A percentile compares a stretch with the other conserved stretches of the same genome.
These are phyloP conservation scores for Coemansia sp. DNA, from an alignment of 192 early-diverging fungal genomes.

Conservation along the genomic window DNA sequence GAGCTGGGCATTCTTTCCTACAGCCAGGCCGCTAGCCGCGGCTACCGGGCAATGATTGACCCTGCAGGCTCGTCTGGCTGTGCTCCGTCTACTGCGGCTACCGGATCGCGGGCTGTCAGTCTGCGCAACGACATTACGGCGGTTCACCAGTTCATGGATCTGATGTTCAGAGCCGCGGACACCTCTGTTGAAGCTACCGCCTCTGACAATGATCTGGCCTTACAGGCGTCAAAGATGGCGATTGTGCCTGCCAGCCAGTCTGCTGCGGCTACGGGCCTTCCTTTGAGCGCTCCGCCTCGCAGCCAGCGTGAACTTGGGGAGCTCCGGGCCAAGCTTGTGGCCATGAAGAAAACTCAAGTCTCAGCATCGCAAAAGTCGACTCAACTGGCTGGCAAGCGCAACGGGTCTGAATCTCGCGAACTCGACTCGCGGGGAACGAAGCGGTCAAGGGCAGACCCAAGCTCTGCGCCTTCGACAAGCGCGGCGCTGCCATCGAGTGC, in stretches of 20 bases:
- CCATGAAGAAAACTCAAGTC: slow-evolving; percentile 25
- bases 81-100: background rate
- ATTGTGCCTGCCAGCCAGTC: background rate
- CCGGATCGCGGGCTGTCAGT: background rate
- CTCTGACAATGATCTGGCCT: background rate
- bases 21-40: background rate
- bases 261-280: background rate
- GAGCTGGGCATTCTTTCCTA: slow-evolving; percentile 12
- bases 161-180: background rate
- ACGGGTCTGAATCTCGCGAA: background rate
- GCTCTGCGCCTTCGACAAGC: background rate
- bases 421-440: background rate
- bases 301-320: background rate
- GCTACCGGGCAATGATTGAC: background rate
- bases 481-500: background rate
- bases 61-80: background rate
- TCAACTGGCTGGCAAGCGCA: slow-evolving; percentile 22
- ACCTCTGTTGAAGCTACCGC: background rate
- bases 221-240: background rate
- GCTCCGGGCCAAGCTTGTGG: slow-evolving; percentile 22
- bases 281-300: background rate
- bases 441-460: background rate
- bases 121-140: slow-evolving; percentile 14
- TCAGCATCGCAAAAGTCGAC: slow-evolving; percentile 15
- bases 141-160: slow-evolving; percentile 7